Evolutionary conservation across 176 grass and related monocot species (phyloP).

Genomic region (Tillandsia fasciculata): DNA sequence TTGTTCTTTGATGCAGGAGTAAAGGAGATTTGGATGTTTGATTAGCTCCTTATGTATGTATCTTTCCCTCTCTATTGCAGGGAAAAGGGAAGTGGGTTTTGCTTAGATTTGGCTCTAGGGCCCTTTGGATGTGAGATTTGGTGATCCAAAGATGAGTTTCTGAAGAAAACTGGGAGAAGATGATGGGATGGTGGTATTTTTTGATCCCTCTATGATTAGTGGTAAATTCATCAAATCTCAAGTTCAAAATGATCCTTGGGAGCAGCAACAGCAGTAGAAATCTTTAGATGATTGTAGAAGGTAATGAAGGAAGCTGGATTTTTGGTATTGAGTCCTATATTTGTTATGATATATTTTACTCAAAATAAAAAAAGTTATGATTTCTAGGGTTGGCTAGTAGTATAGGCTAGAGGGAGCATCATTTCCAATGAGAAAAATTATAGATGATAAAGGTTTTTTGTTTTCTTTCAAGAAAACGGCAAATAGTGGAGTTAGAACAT

Average conservation of each 20-base stretch:
- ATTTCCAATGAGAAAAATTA: no score
- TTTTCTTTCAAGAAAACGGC: background rate
- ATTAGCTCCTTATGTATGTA: background rate
- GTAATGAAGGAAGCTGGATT: background rate
- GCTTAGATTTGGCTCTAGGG: background rate
- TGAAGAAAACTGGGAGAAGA: background rate
- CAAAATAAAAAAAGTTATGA: background rate
- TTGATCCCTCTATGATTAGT: background rate
- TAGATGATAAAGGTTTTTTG: no score
- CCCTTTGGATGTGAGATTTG: background rate
- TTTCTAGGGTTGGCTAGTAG: background rate
- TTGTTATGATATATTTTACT: background rate
- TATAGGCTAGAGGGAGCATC: background rate
- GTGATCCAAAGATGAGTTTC: background rate
- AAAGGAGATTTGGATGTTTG: background rate
- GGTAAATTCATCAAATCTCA: background rate
- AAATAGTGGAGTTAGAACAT: no score
- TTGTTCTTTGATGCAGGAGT: background rate
- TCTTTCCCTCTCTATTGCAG: background rate
- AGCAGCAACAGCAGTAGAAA: background rate
- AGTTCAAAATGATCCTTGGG: background rate
- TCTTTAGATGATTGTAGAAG: background rate
- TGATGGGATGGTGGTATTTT: background rate
- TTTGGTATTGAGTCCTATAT: background rate
- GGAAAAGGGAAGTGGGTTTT: background rate